Percentiles rank a stretch among this genome's conserved stretches.
Evolutionary conservation across 2,329 filamentous ascomycete genomes (phyloP).

Genomic region (Orbilia javanica): DNA sequence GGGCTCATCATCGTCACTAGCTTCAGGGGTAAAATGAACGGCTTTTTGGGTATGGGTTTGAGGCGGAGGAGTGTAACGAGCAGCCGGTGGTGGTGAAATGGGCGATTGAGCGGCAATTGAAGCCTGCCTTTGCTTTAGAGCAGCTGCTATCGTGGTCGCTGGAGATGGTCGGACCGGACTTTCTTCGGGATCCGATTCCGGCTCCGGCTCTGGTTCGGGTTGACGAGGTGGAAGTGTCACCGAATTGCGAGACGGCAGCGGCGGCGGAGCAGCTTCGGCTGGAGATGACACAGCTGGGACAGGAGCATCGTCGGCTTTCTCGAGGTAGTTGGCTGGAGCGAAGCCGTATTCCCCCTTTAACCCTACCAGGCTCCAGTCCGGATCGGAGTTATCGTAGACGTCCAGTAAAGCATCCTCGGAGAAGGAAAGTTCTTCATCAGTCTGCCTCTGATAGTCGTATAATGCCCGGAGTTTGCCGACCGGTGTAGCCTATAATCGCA

Average conservation of each 20-base stretch:
- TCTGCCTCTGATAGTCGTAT: conserved; percentile 98
- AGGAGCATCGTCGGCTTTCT: conserved; percentile 68
- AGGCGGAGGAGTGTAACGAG: conserved; percentile 44
- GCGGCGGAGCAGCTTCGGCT: conserved; percentile 60
- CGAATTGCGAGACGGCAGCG: conserved; percentile 60
- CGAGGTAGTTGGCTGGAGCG: conserved; percentile 95
- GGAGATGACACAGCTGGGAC: conserved; percentile 65
- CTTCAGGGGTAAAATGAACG: conserved; percentile 55
- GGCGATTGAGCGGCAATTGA: conserved; percentile 24
- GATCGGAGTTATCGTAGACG: conserved; percentile 90
- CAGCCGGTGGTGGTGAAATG: conserved; percentile 11
- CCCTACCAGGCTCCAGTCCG: conserved; percentile 95
- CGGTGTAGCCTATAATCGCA: conserved; percentile 72
- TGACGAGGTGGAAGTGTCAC: conserved; percentile 12
- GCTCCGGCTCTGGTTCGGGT: conserved; percentile 29
- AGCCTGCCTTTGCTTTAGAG: conserved; percentile 43
- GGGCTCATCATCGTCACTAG: conserved; percentile 52
- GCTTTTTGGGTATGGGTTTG: conserved; percentile 49
- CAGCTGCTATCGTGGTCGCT: conserved; percentile 43
- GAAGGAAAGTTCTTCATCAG: conserved; percentile 97
- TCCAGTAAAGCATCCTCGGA: conserved; percentile 85
- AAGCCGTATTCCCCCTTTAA: conserved; percentile 89
- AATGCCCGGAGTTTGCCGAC: conserved; percentile 83
- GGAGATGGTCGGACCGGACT: conserved; percentile 41
- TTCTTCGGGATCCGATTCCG: conserved; percentile 30